Evolutionary conservation across 2,329 filamentous ascomycete species (phyloP).

Genomic region (Ophidiomyces ophidiicola): DNA sequence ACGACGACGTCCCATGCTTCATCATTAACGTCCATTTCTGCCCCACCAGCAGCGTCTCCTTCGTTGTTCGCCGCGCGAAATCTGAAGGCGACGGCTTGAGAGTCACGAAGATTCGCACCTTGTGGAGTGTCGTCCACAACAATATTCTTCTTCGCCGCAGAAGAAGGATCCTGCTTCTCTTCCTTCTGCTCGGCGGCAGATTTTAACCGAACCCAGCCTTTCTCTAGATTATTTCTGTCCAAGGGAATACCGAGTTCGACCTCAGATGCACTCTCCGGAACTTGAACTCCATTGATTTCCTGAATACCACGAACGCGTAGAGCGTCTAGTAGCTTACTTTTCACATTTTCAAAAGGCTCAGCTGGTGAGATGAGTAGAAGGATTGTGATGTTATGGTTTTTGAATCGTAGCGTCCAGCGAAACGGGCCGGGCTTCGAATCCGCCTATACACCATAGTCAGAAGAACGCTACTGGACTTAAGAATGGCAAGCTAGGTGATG

Average conservation of each 20-base stretch:
- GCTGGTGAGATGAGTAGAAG: conserved; percentile 53
- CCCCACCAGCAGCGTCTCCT: conserved; percentile 20
- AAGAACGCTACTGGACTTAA: not conserved
- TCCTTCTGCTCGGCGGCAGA: conserved; percentile 21
- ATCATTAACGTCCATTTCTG: conserved; percentile 24
- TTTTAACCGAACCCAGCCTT: conserved; percentile 39
- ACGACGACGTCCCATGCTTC: conserved; percentile 17
- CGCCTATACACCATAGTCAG: not conserved
- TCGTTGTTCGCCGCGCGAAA: conserved; percentile 24
- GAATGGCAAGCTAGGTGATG: not conserved
- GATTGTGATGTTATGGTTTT: conserved; percentile 58
- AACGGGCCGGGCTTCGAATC: conserved; percentile 27
- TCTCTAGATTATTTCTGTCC: conserved; percentile 37
- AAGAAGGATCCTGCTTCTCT: conserved; percentile 20
- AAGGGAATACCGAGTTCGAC: conserved; percentile 39
- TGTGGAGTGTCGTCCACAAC: conserved; percentile 23
- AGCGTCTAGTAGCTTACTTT: conserved; percentile 46
- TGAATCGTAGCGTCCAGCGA: conserved; percentile 57
- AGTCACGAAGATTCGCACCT: conserved; percentile 31
- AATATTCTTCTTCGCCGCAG: conserved; percentile 20
- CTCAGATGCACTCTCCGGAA: conserved; percentile 31
- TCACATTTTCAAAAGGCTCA: conserved; percentile 46
- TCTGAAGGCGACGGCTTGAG: conserved; percentile 31
- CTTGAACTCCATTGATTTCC: conserved; percentile 27
- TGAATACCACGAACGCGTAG: conserved; percentile 37